A percentile compares a stretch with the other conserved stretches of the same genome.
phyloP scores from a whole-genome alignment of 768 basidiomycete species.

The Rubroboletus pulcherrimus region DNA sequence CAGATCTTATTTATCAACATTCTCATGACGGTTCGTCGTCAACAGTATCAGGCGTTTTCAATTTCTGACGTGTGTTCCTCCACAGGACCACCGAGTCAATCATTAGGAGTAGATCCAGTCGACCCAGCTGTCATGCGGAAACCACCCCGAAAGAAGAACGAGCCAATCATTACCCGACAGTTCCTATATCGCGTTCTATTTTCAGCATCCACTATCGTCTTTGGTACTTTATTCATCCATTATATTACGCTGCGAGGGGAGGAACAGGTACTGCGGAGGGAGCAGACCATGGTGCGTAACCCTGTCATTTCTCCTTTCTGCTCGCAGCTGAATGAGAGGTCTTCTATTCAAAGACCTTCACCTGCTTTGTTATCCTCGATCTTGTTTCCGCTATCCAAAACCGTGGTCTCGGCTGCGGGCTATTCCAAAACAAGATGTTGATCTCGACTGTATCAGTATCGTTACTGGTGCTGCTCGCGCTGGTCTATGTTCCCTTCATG shows the following conservation, averaged over 20 bases:
- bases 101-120: constrained; percentile 94
- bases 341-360: constrained; percentile 71
- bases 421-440: constrained; percentile 87
- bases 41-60: background rate
- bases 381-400: constrained; percentile 93
- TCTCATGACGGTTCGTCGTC: constrained; percentile 78
- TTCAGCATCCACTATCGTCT: constrained; percentile 87
- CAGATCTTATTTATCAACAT: constrained; percentile 99
- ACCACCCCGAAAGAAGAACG: constrained; percentile 90
- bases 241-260: constrained; percentile 72
- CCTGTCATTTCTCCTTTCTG: background rate
- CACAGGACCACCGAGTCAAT: constrained; percentile 89
- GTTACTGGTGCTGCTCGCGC: constrained; percentile 74
- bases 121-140: constrained; percentile 89
- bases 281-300: constrained; percentile 89
- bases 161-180: constrained; percentile 75
- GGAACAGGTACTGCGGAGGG: constrained; percentile 76
- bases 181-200: constrained; percentile 83
- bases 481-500: constrained; percentile 89
- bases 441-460: constrained; percentile 85
- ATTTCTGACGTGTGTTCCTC: background rate
- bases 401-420: constrained; percentile 81
- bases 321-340: background rate
- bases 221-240: constrained; percentile 87
- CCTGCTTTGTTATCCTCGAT: constrained; percentile 95